A percentile compares a stretch with the other conserved stretches of the same genome.
These are phyloP conservation scores for Annona cherimola DNA, from an alignment of 164 flowering plant genomes.

Conservation along the genomic window DNA sequence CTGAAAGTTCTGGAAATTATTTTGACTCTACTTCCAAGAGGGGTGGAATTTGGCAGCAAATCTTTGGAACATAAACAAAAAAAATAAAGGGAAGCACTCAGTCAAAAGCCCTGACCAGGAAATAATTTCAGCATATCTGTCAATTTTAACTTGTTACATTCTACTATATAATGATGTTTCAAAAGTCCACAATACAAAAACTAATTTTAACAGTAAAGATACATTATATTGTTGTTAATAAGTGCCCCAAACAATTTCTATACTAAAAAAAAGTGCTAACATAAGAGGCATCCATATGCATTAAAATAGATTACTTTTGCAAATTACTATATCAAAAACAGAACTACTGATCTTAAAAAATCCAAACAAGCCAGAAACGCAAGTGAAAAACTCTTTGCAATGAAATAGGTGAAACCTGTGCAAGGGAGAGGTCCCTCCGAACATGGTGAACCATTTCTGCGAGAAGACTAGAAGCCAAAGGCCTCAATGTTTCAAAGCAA, in stretches of 20 bases:
- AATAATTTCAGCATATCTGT: too few relatives aligned
- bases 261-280: neutral
- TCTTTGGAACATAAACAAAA: too few relatives aligned
- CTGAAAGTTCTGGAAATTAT: too few relatives aligned
- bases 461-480: constrained; percentile 91
- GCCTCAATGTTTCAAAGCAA: constrained; percentile 91
- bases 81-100: too few relatives aligned
- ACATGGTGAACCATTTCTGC: constrained; percentile 99
- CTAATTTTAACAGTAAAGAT: neutral
- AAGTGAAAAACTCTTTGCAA: neutral
- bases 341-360: neutral
- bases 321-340: neutral
- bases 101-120: too few relatives aligned
- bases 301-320: neutral
- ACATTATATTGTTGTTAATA: neutral
- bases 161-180: neutral
- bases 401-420: constrained; percentile 52
- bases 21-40: too few relatives aligned
- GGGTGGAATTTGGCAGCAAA: too few relatives aligned
- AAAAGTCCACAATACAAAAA: neutral
- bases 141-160: neutral
- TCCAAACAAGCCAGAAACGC: too few relatives aligned
- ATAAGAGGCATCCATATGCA: neutral
- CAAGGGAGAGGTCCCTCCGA: constrained; percentile 72
- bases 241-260: neutral